Percentiles rank a stretch among this genome's conserved stretches.
Evolutionary conservation across 2,329 filamentous ascomycete genomes (phyloP).

Genomic region (Eutypa lata): DNA sequence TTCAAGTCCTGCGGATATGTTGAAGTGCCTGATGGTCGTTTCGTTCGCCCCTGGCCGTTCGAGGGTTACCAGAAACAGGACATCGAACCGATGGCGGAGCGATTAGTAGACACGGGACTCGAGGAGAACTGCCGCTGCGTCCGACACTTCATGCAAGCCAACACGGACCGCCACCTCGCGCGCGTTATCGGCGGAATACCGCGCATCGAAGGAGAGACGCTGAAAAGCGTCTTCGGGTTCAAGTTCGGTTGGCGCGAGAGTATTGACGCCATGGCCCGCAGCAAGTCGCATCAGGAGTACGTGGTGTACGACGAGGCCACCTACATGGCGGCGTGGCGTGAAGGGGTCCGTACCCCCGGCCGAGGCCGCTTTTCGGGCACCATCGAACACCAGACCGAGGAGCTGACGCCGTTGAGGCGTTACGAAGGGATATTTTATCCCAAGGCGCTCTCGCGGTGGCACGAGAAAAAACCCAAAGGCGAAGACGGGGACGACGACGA

Average conservation of each 20-base stretch:
- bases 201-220: conserved; percentile 23
- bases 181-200: conserved; percentile 30
- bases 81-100: conserved; percentile 4
- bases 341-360: conserved; percentile 35
- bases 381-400: conserved; percentile 11
- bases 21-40: conserved; percentile 31
- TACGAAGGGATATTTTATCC: conserved; percentile 6
- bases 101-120: neutral
- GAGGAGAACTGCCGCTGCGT: neutral
- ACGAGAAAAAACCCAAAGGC: neutral
- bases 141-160: conserved; percentile 32
- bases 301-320: conserved; percentile 28
- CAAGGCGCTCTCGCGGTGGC: too few species aligned
- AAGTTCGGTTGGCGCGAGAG: conserved; percentile 32
- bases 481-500: conserved; percentile 30
- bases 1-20: conserved; percentile 64
- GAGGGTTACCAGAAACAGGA: conserved; percentile 10
- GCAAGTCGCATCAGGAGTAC: too few species aligned
- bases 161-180: conserved; percentile 33
- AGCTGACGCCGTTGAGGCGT: conserved; percentile 5
- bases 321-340: conserved; percentile 30
- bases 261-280: too few species aligned
- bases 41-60: conserved; percentile 23
- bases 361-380: conserved; percentile 38
- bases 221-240: conserved; percentile 33